Conservation (phyloP, 331 rosid genomes). For the Telfairia occidentalis region DNA sequence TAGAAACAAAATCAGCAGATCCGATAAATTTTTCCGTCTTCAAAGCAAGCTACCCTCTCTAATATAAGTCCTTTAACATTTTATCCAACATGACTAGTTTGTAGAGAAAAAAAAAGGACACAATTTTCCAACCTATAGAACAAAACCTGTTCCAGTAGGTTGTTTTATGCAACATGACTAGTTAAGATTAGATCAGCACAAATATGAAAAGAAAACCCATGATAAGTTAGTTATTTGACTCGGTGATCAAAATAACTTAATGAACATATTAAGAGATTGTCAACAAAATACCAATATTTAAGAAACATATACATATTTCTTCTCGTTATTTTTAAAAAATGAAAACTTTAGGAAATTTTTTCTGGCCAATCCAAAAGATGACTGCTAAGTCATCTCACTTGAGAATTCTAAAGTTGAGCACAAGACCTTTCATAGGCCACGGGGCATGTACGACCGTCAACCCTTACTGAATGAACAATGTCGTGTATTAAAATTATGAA, state of each 20-base stretch:
- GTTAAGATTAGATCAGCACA: background rate
- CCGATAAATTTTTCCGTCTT: background rate
- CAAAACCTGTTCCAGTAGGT: too few relatives aligned
- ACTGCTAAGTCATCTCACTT: background rate
- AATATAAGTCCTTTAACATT: background rate
- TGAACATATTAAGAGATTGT: background rate
- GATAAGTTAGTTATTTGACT: background rate
- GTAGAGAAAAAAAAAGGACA: too few relatives aligned
- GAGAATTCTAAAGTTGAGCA: background rate
- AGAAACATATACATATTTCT: background rate
- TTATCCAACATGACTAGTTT: background rate
- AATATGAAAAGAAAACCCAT: background rate
- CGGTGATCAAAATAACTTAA: background rate
- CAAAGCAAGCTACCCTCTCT: background rate
- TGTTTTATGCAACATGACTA: background rate
- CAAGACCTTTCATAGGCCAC: background rate
- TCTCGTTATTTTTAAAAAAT: background rate
- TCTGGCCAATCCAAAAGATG: background rate
- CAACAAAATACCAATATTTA: background rate
- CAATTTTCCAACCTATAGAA: too few relatives aligned
- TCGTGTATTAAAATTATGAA: background rate
- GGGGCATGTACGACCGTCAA: background rate
- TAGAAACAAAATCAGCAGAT: slow-evolving; percentile 1
- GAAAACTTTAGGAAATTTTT: background rate
- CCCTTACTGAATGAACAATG: background rate